Percentiles rank a stretch among this genome's conserved stretches.
These are phyloP conservation scores for Sclerotinia subarctica DNA, from an alignment of 2,329 filamentous ascomycete species.

Conservation along the genomic window DNA sequence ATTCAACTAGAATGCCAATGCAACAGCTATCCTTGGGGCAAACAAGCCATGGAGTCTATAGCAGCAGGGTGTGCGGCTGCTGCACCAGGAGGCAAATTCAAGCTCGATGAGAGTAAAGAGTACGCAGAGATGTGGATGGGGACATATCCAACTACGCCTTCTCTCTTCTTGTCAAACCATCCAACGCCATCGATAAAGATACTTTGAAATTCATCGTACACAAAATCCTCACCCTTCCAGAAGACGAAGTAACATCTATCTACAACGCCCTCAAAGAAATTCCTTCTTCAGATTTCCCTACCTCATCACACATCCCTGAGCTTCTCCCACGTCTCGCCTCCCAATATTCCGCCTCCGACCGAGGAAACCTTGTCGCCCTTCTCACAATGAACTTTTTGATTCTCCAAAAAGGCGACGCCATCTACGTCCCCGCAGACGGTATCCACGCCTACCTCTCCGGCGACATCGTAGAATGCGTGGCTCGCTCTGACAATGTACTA, in stretches of 20 bases:
- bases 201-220: conserved; percentile 51
- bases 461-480: conserved; percentile 98
- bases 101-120: conserved; percentile 58
- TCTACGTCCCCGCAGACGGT: conserved; percentile 92
- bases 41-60: conserved; percentile 61
- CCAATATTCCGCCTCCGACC: conserved; percentile 63
- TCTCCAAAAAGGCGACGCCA: conserved; percentile 71
- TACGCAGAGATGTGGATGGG: conserved; percentile 56
- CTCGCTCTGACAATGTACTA: conserved; percentile 87
- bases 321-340: conserved; percentile 61
- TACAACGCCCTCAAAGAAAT: conserved; percentile 51
- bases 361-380: conserved; percentile 65
- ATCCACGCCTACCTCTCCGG: conserved; percentile 91
- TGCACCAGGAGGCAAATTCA: conserved; percentile 60
- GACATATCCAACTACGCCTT: conserved; percentile 71
- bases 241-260: conserved; percentile 42
- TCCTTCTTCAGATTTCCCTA: conserved; percentile 47
- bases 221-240: conserved; percentile 47
- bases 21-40: conserved; percentile 60
- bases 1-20: conserved; percentile 53
- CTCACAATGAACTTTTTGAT: conserved; percentile 72
- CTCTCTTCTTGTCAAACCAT: conserved; percentile 55
- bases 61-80: conserved; percentile 63
- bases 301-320: conserved; percentile 57
- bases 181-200: conserved; percentile 51